Evolutionary conservation across 208 protist genomes (phyloP).

Genomic region (Herpetomonas tarakana): DNA sequence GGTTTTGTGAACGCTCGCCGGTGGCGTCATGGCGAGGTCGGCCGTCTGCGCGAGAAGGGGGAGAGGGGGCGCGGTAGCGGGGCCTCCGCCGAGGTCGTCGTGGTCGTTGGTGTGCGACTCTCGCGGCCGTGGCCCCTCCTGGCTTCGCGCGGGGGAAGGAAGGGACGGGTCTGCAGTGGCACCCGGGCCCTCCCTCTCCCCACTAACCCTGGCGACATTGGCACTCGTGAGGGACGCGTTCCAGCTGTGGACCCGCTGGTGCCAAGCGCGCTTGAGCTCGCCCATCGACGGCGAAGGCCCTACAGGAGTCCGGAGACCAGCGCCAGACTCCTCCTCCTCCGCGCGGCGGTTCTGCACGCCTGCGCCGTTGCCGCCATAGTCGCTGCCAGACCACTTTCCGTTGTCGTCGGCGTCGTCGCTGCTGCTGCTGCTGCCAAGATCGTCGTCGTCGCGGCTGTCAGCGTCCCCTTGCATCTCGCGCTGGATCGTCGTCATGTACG

Average conservation of each 20-base stretch:
- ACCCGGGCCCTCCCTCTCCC: too few species aligned
- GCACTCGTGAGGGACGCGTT: neutral
- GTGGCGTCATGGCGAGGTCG: too few species aligned
- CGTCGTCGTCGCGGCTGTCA: constrained; percentile 16
- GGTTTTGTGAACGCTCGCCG: too few species aligned
- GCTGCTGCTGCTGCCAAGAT: neutral
- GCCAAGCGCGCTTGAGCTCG: neutral
- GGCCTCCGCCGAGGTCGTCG: too few species aligned
- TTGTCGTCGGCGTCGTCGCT: constrained; percentile 10
- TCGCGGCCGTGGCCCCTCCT: too few species aligned
- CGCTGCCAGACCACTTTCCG: constrained; percentile 1
- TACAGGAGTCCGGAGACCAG: neutral
- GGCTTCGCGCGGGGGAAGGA: too few species aligned
- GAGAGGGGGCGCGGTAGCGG: too few species aligned
- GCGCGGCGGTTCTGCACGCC: neutral
- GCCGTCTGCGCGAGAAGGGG: too few species aligned
- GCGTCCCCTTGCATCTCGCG: constrained; percentile 53
- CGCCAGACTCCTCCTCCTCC: neutral
- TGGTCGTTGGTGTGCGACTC: too few species aligned
- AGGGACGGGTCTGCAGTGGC: too few species aligned
- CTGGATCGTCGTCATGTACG: constrained; percentile 69
- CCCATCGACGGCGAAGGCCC: neutral
- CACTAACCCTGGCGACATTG: neutral
- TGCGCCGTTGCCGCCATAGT: constrained; percentile 1
- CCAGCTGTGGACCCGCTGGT: neutral